Conservation (phyloP, 331 rosid genomes). For the Malus hybrid region DNA sequence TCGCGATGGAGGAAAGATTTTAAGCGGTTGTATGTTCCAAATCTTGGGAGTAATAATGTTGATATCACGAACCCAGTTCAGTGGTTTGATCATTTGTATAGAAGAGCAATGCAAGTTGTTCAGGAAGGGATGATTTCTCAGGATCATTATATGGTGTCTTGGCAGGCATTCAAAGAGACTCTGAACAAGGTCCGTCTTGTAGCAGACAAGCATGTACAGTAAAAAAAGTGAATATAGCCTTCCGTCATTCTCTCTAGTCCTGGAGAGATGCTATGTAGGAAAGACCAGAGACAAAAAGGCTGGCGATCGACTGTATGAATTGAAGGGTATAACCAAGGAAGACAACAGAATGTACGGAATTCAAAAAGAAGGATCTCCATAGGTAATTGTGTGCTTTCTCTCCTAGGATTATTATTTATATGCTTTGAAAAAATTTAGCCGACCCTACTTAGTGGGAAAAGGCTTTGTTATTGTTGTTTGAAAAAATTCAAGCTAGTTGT, state of each 20-base stretch:
- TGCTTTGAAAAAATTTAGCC: neutral
- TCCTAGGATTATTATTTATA: neutral
- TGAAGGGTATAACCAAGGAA: neutral
- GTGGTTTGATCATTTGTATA: slow-evolving; percentile 90
- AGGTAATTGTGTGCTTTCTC: neutral
- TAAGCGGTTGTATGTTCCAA: slow-evolving; percentile 67
- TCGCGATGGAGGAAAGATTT: slow-evolving; percentile 91
- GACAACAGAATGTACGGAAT: neutral
- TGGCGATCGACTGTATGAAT: neutral
- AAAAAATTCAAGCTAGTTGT: neutral
- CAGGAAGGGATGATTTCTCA: slow-evolving; percentile 86
- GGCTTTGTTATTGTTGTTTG: neutral
- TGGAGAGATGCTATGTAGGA: neutral
- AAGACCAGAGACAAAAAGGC: neutral
- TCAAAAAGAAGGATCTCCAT: neutral
- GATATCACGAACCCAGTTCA: slow-evolving; percentile 89
- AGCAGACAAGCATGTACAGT: slow-evolving; percentile 53
- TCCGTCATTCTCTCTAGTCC: neutral
- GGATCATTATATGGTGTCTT: slow-evolving; percentile 78
- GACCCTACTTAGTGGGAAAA: too few species aligned
- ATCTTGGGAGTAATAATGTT: slow-evolving; percentile 49
- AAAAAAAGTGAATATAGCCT: slow-evolving; percentile 14
- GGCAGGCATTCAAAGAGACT: slow-evolving; percentile 89
- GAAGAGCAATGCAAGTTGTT: slow-evolving; percentile 82
- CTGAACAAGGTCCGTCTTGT: slow-evolving; percentile 79